Conservation (phyloP, 2,329 filamentous ascomycete genomes). For the Penicillium sp. region DNA sequence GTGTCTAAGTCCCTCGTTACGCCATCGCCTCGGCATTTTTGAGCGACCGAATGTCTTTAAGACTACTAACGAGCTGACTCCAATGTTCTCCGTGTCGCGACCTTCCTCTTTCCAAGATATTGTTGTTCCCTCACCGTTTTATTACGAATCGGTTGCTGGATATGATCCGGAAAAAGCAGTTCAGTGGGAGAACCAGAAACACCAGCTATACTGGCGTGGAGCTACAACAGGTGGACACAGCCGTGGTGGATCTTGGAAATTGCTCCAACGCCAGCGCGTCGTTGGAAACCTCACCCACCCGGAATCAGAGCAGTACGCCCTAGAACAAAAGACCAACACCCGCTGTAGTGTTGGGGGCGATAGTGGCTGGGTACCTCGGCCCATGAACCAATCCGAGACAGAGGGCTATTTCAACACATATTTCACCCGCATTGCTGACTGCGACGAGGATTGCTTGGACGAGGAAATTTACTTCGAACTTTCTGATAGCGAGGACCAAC, state of each 20-base stretch:
- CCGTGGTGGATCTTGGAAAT: conserved; percentile 78
- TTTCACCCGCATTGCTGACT: conserved; percentile 84
- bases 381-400: conserved; percentile 58
- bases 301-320: conserved; percentile 49
- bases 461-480: conserved; percentile 75
- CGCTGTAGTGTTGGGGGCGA: conserved; percentile 49
- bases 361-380: conserved; percentile 1
- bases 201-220: conserved; percentile 81
- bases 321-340: not conserved
- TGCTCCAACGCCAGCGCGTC: conserved; percentile 81
- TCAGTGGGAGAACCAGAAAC: conserved; percentile 53
- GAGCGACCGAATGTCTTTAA: conserved; percentile 15
- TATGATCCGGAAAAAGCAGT: conserved; percentile 9
- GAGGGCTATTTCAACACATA: conserved; percentile 74
- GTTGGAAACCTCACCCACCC: conserved; percentile 74
- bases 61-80: conserved; percentile 11
- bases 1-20: conserved; percentile 14
- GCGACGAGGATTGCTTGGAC: conserved; percentile 82
- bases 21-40: conserved; percentile 13
- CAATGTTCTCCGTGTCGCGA: conserved; percentile 18
- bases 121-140: conserved; percentile 16
- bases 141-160: conserved; percentile 6
- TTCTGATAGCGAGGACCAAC: conserved; percentile 67
- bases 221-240: conserved; percentile 88
- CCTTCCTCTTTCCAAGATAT: conserved; percentile 22